Conservation (phyloP, 306 rosid genomes). For the Ochetophila trinervis region DNA sequence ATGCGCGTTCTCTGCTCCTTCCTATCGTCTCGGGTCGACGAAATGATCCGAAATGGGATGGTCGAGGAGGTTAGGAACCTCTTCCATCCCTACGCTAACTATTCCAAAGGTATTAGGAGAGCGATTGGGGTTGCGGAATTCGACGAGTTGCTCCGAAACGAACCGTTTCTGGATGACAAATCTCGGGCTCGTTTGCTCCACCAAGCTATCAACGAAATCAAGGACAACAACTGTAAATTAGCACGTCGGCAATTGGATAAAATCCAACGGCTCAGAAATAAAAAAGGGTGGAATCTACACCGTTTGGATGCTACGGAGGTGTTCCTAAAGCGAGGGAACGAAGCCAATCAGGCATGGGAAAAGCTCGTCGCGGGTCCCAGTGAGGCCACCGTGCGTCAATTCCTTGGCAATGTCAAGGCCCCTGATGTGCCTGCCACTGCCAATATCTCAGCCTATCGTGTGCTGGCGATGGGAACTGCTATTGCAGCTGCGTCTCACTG, state of each 20-base stretch:
- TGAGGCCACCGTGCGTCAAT: slow-evolving; percentile 39
- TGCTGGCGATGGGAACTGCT: slow-evolving; percentile 21
- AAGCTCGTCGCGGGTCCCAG: slow-evolving; percentile 54
- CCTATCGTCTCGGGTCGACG: slow-evolving; percentile 56
- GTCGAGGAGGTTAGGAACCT: slow-evolving; percentile 46
- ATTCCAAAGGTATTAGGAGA: slow-evolving; percentile 51
- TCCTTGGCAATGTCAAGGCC: slow-evolving; percentile 27
- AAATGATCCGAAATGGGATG: slow-evolving; percentile 65
- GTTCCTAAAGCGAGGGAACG: slow-evolving; percentile 42
- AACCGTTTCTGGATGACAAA: slow-evolving; percentile 24
- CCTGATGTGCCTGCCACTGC: not conserved
- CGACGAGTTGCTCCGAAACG: slow-evolving; percentile 51
- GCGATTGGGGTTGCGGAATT: slow-evolving; percentile 93
- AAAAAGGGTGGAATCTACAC: slow-evolving; percentile 68
- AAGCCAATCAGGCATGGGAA: slow-evolving; percentile 64
- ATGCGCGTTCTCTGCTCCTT: slow-evolving; percentile 40
- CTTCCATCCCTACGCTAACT: slow-evolving; percentile 47
- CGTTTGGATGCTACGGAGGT: slow-evolving; percentile 69
- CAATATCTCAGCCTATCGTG: slow-evolving; percentile 16
- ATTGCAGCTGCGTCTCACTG: slow-evolving; percentile 40
- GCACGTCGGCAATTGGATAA: slow-evolving; percentile 57
- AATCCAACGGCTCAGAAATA: slow-evolving; percentile 46
- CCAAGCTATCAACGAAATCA: slow-evolving; percentile 45
- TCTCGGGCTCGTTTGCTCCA: slow-evolving; percentile 20
- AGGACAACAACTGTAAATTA: slow-evolving; percentile 53